Base-by-base conservation (phyloP, 202 grass and related monocot species). In the Carex arenaria region DNA sequence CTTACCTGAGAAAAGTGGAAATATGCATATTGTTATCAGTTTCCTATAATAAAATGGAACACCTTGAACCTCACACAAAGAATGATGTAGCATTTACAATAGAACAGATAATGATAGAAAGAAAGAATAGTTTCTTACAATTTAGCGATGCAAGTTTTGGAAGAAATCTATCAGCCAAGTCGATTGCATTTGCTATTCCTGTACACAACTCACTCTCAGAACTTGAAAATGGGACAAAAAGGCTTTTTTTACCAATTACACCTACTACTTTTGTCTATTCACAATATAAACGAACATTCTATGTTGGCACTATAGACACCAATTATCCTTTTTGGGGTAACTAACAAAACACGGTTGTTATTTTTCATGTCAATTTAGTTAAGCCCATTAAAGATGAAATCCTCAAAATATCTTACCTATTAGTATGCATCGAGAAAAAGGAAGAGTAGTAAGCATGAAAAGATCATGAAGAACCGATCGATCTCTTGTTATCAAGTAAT, bases 171-270 rank as follows among this genome's bases (percentile, higher is more conserved):
- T 99, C 89, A 67, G 93, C 89, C 80, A 99, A 81, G 74, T 99
- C 93, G 55, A 99, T 96, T 67, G 96, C 89, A 90, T 99, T 99
- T 80, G 96, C 93, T 79, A 95, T 92, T 77, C 96, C 93, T 99
- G 88, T 68, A 90, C 55, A 87, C n/a, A 87, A 82, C 61, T 52
- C 54, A 77, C 43, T 52, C 15, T 67, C 8, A 45, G 40, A 59
- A 61, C 31, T 8, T 10, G 55, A 53, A 78, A 81, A 45, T 19
- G 7, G 15, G 10, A 17, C 1, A 17, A 71, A 6, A 78, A 28
- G 14, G 51, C 15, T 55, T 77, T 59, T 56, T 31, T 3, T 17
- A 54, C 51, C 53, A 34, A 77, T 34, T 30, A 4, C 2, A 34
- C 28, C 72, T 77, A 77, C 72, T 77, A 77, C 15, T 71, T 49